These are phyloP conservation scores for Physcia stellaris DNA, from an alignment of 495 filamentous ascomycete species.

Conservation along the genomic window DNA sequence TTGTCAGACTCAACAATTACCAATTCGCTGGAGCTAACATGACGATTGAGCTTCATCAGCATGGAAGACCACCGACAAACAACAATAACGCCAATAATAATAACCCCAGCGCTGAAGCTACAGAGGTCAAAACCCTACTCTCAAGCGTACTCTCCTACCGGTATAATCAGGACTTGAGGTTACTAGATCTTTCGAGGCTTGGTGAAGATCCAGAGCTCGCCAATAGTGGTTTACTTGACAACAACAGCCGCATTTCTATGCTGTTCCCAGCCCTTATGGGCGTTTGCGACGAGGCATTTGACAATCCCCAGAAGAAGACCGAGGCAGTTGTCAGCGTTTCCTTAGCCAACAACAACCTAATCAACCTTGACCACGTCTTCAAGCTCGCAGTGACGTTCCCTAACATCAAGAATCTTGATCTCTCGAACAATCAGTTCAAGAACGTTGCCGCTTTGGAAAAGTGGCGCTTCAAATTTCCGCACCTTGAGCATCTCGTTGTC, in stretches of 20 bases:
- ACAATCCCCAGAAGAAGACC: constrained; percentile 45
- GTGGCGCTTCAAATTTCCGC: constrained; percentile 67
- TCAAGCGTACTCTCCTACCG: constrained; percentile 53
- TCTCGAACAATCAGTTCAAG: constrained; percentile 65
- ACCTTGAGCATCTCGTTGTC: constrained; percentile 65
- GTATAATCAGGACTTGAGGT: constrained; percentile 53
- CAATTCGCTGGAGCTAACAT: constrained; percentile 50
- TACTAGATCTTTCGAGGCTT: constrained; percentile 69
- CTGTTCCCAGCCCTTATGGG: constrained; percentile 83
- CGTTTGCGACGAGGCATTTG: constrained; percentile 60
- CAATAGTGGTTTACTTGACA: constrained; percentile 62
- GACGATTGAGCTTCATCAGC: constrained; percentile 31
- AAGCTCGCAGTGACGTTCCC: constrained; percentile 64
- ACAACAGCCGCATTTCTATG: constrained; percentile 58
- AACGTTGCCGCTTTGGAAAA: constrained; percentile 39
- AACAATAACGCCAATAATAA: constrained; percentile 16
- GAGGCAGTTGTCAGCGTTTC: constrained; percentile 65
- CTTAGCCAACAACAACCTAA: constrained; percentile 62
- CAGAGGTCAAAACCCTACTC: constrained; percentile 26
- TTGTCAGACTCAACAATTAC: constrained; percentile 50
- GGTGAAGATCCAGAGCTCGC: constrained; percentile 51
- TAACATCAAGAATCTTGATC: constrained; percentile 68
- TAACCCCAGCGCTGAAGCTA: constrained; percentile 12
- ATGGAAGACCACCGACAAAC: too few relatives aligned
- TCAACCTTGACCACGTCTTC: constrained; percentile 53